Conservation (phyloP, 1,139 yeast species). For the Starmera stellimalicola region DNA sequence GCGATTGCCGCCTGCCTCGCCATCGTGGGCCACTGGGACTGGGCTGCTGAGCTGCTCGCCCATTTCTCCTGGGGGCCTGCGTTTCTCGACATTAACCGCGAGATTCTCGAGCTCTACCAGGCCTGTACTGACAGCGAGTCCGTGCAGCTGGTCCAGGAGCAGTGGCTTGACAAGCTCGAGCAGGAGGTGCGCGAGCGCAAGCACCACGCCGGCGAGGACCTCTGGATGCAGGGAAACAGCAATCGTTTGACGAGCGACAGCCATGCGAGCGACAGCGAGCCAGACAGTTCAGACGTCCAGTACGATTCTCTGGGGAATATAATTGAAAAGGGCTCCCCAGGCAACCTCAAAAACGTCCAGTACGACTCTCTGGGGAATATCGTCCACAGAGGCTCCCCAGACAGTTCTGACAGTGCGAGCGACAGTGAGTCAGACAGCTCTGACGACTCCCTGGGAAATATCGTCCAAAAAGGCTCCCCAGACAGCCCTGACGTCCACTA, state of each 20-base stretch:
- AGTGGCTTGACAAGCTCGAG: slow-evolving; percentile 63
- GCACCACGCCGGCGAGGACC: slow-evolving; percentile 43
- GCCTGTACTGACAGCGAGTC: slow-evolving; percentile 76
- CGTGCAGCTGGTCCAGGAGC: slow-evolving; percentile 62
- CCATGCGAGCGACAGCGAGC: slow-evolving; percentile 16
- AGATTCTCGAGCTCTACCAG: slow-evolving; percentile 64
- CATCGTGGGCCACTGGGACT: slow-evolving; percentile 81
- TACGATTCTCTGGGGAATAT: slow-evolving; percentile 12
- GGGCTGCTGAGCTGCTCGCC: slow-evolving; percentile 71
- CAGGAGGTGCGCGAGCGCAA: slow-evolving; percentile 60
- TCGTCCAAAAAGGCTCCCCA: slow-evolving; percentile 3
- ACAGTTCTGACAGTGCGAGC: too few relatives aligned
- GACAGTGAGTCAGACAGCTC: slow-evolving; percentile 20
- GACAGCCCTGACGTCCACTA: slow-evolving; percentile 18
- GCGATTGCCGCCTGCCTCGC: slow-evolving; percentile 97
- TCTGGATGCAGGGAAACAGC: slow-evolving; percentile 75
- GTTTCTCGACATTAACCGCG: slow-evolving; percentile 74
- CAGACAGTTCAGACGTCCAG: slow-evolving; percentile 19
- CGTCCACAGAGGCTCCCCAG: too few relatives aligned
- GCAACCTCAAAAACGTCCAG: too few relatives aligned
- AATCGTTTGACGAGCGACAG: slow-evolving; percentile 32
- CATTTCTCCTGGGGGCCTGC: slow-evolving; percentile 92
- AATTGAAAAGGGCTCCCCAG: too few relatives aligned
- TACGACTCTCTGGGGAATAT: slow-evolving; percentile 12
- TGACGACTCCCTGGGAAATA: slow-evolving; percentile 11